Evolutionary conservation across 768 basidiomycete species (phyloP), one percentile per base, ranked within the genome.

Genomic region (Suillus subaureus): DNA sequence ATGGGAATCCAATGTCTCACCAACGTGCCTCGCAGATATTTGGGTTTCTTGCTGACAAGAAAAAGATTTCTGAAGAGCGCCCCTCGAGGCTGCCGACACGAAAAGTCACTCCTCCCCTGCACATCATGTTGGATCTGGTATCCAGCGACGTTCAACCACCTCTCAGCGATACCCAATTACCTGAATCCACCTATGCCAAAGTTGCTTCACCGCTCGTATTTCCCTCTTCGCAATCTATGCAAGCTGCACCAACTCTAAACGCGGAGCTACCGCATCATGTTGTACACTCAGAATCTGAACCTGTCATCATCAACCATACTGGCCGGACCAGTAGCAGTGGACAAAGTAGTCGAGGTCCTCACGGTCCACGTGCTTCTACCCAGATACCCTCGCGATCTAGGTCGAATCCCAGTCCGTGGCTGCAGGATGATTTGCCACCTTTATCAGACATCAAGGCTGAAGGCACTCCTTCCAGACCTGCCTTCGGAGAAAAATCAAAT

Each of bases 21-120:
- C 86, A 85, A 68, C 83, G 89, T 39, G 92, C 92, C 26, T 89
- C 91, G 3, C 87, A 92, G 68, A 83, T 93, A 23, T 93, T 93
- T 65, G 85, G 82, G 6, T 93, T 93, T 76, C 77, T 93, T 58
- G 85, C 85, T 28, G 81, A 83, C 42, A 81, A 79, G 61, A 67
- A 84, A 78, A 74, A 80, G 79, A 66, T 66, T 4, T 64, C 72
- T 18, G 72, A 80, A 49, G 81, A 83, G 54, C 71, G 77, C 28
- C 74, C 78, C 56, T 76, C 74, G 26, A 71, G 49, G 26, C 70
- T 79, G 35, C 77, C 77, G 23, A 76, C 78, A 12, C 70, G 67
- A 45, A 75, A 75, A 58, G 65, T 70, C 12, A 70, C 67, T 56
- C 75, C 70, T 61, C 70, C 61, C 5, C 76, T 72, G 11, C 77